Evolutionary conservation across 2,329 filamentous ascomycete species (phyloP).

Genomic region (Ophioceras dolichostomum): DNA sequence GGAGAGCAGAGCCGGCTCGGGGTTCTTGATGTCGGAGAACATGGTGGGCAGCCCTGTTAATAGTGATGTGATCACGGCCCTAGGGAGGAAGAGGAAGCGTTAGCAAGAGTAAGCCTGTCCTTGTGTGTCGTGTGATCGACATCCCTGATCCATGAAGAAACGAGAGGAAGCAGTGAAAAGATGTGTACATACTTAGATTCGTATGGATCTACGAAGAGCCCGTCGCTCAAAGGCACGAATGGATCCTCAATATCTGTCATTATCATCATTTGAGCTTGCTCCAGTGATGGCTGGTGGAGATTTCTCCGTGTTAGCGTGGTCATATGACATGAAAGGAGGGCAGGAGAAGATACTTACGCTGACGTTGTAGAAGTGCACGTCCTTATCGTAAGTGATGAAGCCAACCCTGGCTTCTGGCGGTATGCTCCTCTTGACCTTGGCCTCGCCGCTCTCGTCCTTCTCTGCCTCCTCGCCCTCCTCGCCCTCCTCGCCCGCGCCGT

Average conservation of each 20-base stretch:
- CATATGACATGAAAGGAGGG: neutral
- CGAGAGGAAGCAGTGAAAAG: no score
- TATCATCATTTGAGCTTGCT: slow-evolving; percentile 93
- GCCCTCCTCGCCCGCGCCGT: slow-evolving; percentile 56
- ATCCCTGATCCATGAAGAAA: neutral
- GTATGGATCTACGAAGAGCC: slow-evolving; percentile 87
- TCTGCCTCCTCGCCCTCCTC: slow-evolving; percentile 33
- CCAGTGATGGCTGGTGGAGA: slow-evolving; percentile 47
- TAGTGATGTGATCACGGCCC: slow-evolving; percentile 74
- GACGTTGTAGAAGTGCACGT: slow-evolving; percentile 97
- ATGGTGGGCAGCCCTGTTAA: slow-evolving; percentile 71
- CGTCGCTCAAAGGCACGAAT: slow-evolving; percentile 83
- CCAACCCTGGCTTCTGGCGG: slow-evolving; percentile 78
- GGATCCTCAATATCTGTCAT: slow-evolving; percentile 97
- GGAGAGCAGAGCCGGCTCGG: slow-evolving; percentile 78
- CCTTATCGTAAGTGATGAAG: slow-evolving; percentile 91
- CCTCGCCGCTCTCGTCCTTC: slow-evolving; percentile 38
- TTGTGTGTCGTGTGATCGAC: no score
- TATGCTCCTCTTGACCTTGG: slow-evolving; percentile 45
- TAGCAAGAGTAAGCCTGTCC: no score
- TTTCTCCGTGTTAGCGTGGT: neutral
- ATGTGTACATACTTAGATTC: slow-evolving; percentile 55
- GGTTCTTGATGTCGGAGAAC: slow-evolving; percentile 79
- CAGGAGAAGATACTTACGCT: slow-evolving; percentile 49
- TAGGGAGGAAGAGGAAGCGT: slow-evolving; percentile 22